Conservation (phyloP, 148 eudicot genomes). For the Nepenthes gracilis region DNA sequence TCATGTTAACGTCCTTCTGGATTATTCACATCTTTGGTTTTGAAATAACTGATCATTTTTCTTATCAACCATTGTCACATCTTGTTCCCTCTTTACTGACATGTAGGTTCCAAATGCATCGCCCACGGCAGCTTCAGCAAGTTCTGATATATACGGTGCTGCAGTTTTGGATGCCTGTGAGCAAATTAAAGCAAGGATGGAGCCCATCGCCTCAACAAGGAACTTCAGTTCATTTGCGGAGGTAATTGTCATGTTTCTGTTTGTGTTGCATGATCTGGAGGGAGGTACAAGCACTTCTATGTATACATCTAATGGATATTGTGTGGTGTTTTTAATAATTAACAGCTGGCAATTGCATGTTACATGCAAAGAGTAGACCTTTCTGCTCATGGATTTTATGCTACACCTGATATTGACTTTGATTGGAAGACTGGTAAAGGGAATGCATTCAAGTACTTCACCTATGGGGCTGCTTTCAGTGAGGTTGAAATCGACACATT, state of each 20-base stretch:
- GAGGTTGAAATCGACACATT: conserved; percentile 92
- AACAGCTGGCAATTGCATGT: conserved; percentile 69
- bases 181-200: conserved; percentile 87
- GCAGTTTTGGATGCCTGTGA: conserved; percentile 98
- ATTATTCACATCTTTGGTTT: neutral
- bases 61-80: neutral
- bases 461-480: conserved; percentile 91
- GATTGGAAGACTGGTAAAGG: conserved; percentile 89
- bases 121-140: conserved; percentile 97
- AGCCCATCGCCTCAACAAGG: conserved; percentile 51
- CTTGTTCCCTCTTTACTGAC: conserved; percentile 7
- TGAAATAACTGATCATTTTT: neutral
- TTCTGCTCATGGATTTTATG: conserved; percentile 89
- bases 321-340: conserved; percentile 10
- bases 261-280: no score
- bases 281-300: no score
- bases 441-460: conserved; percentile 70
- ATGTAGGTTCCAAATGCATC: conserved; percentile 92
- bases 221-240: conserved; percentile 58
- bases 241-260: conserved; percentile 25
- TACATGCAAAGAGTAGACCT: conserved; percentile 84
- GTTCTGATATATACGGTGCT: conserved; percentile 95
- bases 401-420: conserved; percentile 82
- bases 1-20: no score
- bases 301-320: neutral